phyloP scores from a whole-genome alignment of 192 early-diverging fungal genomes.

The Coemansia sp. region DNA sequence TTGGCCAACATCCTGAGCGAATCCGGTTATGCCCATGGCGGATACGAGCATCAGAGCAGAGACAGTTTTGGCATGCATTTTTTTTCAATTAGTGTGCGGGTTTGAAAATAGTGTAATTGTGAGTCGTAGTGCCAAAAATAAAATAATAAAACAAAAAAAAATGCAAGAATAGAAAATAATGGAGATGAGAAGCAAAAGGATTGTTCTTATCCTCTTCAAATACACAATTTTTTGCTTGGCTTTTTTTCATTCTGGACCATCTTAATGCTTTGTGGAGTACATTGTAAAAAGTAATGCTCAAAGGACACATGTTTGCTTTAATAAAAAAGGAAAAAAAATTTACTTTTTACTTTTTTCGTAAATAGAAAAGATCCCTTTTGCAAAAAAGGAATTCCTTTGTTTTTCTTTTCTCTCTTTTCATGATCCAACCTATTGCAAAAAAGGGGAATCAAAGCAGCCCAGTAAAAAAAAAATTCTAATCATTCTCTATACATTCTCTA shows the following conservation, averaged over 20 bases:
- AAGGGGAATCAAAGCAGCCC: too few species aligned
- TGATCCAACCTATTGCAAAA: too few species aligned
- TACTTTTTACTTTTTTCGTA: not conserved
- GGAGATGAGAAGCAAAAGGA: not conserved
- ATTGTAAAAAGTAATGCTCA: not conserved
- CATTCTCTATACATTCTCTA: not conserved
- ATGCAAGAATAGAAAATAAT: not conserved
- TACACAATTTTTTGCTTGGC: not conserved
- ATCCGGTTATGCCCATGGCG: not conserved
- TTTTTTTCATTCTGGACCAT: not conserved
- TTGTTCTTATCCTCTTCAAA: not conserved
- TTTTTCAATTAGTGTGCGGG: not conserved
- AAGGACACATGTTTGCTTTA: not conserved
- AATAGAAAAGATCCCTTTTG: not conserved
- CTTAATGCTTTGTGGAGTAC: not conserved
- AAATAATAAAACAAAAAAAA: not conserved
- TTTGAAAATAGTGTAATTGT: not conserved
- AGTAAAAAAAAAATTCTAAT: not conserved
- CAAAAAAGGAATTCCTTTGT: not conserved
- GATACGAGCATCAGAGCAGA: not conserved
- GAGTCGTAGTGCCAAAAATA: not conserved
- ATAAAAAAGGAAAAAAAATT: not conserved
- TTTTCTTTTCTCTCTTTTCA: too few species aligned
- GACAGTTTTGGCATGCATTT: slow-evolving; percentile 7
- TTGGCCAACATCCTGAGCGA: not conserved